Evolutionary conservation across 768 basidiomycete genomes (phyloP).

Genomic region (Rhizopogon salebrosus): DNA sequence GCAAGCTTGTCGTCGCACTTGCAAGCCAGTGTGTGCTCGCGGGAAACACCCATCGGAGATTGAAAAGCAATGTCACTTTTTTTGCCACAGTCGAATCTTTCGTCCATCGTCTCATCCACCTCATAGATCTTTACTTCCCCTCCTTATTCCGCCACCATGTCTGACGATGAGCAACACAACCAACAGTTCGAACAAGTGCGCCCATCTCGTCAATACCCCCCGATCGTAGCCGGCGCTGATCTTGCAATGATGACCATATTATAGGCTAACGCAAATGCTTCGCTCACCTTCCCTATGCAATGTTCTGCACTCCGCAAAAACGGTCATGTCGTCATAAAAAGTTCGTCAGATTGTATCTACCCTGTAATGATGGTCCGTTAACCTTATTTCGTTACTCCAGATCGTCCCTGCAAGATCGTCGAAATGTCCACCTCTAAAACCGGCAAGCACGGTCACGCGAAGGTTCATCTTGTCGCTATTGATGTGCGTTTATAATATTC

Average conservation of each 20-base stretch:
- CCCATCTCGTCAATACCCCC: slow-evolving; percentile 10
- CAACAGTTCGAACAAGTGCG: slow-evolving; percentile 80
- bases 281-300: slow-evolving; percentile 80
- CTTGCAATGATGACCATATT: slow-evolving; percentile 13
- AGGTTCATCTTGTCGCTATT: slow-evolving; percentile 95
- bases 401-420: slow-evolving; percentile 95
- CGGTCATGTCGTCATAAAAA: slow-evolving; percentile 95
- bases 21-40: too few relatives aligned
- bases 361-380: slow-evolving; percentile 1
- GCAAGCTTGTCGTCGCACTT: too few relatives aligned
- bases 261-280: slow-evolving; percentile 71
- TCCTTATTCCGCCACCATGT: slow-evolving; percentile 47
- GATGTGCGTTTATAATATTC: slow-evolving; percentile 60
- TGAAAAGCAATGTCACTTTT: slow-evolving; percentile 29
- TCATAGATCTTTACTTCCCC: slow-evolving; percentile 20
- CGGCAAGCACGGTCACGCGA: slow-evolving; percentile 99
- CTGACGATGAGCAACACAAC: slow-evolving; percentile 86
- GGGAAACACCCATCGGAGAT: slow-evolving; percentile 31
- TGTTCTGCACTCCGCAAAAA: slow-evolving; percentile 95
- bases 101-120: slow-evolving; percentile 16
- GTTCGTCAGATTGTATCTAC: slow-evolving; percentile 25
- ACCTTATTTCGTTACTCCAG: slow-evolving; percentile 28
- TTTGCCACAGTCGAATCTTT: slow-evolving; percentile 5
- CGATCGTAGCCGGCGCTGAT: slow-evolving; percentile 12
- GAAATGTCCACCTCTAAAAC: slow-evolving; percentile 99